phyloP scores from a whole-genome alignment of 306 rosid genomes.

The apple (Malus domestica) region DNA sequence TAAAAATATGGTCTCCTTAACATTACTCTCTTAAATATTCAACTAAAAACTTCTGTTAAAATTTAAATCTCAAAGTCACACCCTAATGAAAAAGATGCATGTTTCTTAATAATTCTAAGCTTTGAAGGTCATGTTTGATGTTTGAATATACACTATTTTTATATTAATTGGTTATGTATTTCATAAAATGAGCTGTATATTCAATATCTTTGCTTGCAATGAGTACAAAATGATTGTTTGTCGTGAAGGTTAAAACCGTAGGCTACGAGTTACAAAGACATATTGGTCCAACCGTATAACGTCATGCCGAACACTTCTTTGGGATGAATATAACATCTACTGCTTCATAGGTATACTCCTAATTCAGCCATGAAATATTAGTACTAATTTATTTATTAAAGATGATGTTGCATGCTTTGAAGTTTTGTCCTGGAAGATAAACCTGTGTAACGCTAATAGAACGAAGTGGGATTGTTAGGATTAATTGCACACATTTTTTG shows the following conservation, averaged over 20 bases:
- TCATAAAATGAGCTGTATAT: background rate
- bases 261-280: conserved; percentile 5
- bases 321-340: too few species aligned
- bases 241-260: conserved; percentile 5
- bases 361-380: too few species aligned
- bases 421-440: too few species aligned
- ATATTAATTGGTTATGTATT: too few species aligned
- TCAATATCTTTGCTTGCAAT: background rate
- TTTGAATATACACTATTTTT: background rate
- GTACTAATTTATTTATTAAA: too few species aligned
- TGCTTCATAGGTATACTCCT: too few species aligned
- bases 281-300: background rate
- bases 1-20: too few species aligned
- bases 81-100: background rate
- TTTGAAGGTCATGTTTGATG: background rate
- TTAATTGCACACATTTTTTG: too few species aligned
- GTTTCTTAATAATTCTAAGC: background rate
- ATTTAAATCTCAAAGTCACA: background rate
- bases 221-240: background rate
- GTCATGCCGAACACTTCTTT: background rate
- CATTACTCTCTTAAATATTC: background rate
- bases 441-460: too few species aligned
- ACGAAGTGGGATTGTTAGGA: too few species aligned
- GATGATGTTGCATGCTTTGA: too few species aligned
- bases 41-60: too few species aligned